Evolutionary conservation across 1,284 basidiomycete species (phyloP).

Genomic region (Rhodotorula sp.): DNA sequence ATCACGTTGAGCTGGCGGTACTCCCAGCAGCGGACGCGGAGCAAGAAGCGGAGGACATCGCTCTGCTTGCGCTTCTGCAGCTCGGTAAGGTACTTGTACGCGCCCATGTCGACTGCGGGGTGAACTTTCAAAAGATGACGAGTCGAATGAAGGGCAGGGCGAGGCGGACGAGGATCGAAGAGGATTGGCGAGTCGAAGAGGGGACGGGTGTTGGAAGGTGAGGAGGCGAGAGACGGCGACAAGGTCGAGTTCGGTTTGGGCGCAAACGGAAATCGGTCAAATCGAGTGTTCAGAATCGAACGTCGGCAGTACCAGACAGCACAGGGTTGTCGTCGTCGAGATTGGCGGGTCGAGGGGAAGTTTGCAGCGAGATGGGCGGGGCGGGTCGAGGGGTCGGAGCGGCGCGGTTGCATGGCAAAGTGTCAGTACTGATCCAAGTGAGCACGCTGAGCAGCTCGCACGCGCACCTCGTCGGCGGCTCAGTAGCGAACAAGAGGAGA

Average conservation of each 20-base stretch:
- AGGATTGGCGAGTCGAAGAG: neutral
- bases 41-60: conserved; percentile 89
- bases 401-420: neutral
- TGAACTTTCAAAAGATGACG: neutral
- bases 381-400: neutral
- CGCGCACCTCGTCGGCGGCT: conserved; percentile 7
- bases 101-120: conserved; percentile 36
- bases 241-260: too few relatives aligned
- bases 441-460: neutral
- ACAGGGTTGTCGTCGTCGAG: neutral
- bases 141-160: neutral
- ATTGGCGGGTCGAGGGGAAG: neutral
- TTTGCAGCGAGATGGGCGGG: neutral
- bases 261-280: too few relatives aligned
- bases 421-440: neutral
- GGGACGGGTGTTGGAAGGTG: too few relatives aligned
- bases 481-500: neutral
- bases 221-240: too few relatives aligned
- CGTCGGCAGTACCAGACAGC: neutral
- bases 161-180: too few relatives aligned
- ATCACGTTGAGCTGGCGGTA: conserved; percentile 97
- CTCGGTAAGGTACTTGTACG: conserved; percentile 77
- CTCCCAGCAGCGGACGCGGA: conserved; percentile 99
- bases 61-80: conserved; percentile 55
- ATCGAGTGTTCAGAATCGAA: too few relatives aligned